These are phyloP conservation scores for Penicillium crustosum DNA, from an alignment of 2,329 filamentous ascomycete genomes.

Conservation along the genomic window DNA sequence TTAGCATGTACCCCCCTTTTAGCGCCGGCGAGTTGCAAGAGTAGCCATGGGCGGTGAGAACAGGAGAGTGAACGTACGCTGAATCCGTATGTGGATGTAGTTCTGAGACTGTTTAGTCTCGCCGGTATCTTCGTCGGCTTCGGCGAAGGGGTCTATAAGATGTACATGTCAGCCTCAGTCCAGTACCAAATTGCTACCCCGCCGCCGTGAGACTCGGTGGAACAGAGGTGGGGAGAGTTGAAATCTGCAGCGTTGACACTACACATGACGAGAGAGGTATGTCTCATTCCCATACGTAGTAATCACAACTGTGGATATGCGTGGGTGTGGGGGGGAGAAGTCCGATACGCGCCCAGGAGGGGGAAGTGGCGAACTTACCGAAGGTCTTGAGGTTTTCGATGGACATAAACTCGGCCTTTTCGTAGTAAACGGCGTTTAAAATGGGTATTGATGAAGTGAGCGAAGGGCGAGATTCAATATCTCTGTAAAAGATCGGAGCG, in stretches of 20 bases:
- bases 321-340: slow-evolving; percentile 3
- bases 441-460: slow-evolving; percentile 36
- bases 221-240: slow-evolving; percentile 6
- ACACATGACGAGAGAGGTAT: neutral
- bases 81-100: slow-evolving; percentile 99
- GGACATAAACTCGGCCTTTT: slow-evolving; percentile 90
- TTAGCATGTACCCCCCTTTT: slow-evolving; percentile 21
- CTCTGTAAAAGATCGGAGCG: slow-evolving; percentile 31
- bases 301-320: slow-evolving; percentile 3
- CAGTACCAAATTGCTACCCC: slow-evolving; percentile 39
- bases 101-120: slow-evolving; percentile 93
- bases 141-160: slow-evolving; percentile 94
- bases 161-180: slow-evolving; percentile 35
- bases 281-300: neutral
- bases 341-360: slow-evolving; percentile 16
- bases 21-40: slow-evolving; percentile 7
- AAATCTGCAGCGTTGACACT: neutral
- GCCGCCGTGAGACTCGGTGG: slow-evolving; percentile 25
- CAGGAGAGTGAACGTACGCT: slow-evolving; percentile 66
- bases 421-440: slow-evolving; percentile 50
- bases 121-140: slow-evolving; percentile 99
- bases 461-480: slow-evolving; percentile 34
- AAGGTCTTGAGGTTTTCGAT: slow-evolving; percentile 98
- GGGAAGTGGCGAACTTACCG: slow-evolving; percentile 61
- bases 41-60: neutral